Base-by-base conservation (phyloP, 2,329 filamentous ascomycete genomes). In the Gnomoniopsis sp. region DNA sequence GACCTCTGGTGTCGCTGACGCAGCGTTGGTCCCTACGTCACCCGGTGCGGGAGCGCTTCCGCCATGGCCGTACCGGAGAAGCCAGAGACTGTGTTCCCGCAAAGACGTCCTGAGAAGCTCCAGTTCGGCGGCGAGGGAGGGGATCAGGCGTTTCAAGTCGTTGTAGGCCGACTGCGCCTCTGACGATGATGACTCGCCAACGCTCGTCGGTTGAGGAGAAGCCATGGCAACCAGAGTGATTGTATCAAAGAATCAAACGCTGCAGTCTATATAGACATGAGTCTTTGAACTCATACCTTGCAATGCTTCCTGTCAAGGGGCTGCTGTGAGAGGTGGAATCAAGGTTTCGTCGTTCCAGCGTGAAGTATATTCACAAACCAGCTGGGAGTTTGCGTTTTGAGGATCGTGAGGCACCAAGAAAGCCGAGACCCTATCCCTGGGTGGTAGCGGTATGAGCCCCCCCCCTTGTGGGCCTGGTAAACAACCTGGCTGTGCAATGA, bases 41-140 rank as follows among this genome's bases (percentile, higher is more conserved):
- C 22, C 43, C 11, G 56, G 21, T 26, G 41, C 54, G 14, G 59
- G 59, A 1, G 57, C 49, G 53, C 50, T 53, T 44, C 52, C 58
- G 41, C 52, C 53, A 34, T 66, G 66, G 54, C 65, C 67, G 36
- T 68, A 68, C 0, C 65, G 63, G 55, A 68, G 67, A 21, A 70
- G 63, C 68, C 68, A 70, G 6, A 70, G 63, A 47, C 68, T 68
- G 64, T 70, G 68, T 49, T 70, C 68, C n/a, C 68, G 65, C 33
- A 70, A 59, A 1, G 68, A 66, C 11, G 67, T 66, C 22, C 68
- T 63, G 48, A 70, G 64, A 17, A 67, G 64, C 54, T 70, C 68
- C 23, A 70, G 61, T 61, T 70, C 68, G 43, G 64, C 58, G 3
- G 68, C 67, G 19, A 70, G 64, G 15, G 60, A 62, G 7, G 68